Evolutionary conservation across 1,284 basidiomycete genomes (phyloP).

Genomic region (Cryptococcus sp.): DNA sequence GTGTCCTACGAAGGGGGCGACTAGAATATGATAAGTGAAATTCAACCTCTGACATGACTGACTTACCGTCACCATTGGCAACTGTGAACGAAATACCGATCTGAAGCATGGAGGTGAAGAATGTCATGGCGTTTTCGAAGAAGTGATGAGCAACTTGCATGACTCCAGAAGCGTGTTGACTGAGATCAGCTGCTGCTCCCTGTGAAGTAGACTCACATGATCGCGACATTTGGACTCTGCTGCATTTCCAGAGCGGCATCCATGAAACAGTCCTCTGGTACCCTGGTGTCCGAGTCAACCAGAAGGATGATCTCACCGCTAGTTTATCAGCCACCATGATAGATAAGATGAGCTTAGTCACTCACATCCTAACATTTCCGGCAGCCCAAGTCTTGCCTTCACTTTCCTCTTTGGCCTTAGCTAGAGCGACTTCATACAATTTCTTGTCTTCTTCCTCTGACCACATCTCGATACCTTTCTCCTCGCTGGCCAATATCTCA

Average conservation of each 20-base stretch:
- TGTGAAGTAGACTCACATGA: constrained; percentile 38
- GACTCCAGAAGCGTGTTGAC: constrained; percentile 46
- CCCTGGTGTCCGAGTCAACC: constrained; percentile 75
- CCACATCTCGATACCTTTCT: constrained; percentile 21
- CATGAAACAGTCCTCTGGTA: constrained; percentile 78
- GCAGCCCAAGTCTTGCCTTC: constrained; percentile 53
- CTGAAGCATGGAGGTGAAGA: constrained; percentile 69
- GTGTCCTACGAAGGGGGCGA: constrained; percentile 76
- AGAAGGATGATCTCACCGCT: constrained; percentile 63
- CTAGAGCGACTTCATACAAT: constrained; percentile 37
- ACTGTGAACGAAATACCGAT: constrained; percentile 61
- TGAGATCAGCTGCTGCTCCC: not conserved
- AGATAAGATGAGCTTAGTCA: constrained; percentile 28
- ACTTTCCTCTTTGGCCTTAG: constrained; percentile 52
- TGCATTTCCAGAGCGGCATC: constrained; percentile 48
- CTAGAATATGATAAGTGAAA: constrained; percentile 19
- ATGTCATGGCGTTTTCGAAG: constrained; percentile 76
- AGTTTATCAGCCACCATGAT: constrained; percentile 35
- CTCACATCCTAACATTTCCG: constrained; percentile 49
- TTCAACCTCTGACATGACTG: not conserved
- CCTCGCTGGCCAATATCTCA: constrained; percentile 26
- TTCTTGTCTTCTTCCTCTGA: constrained; percentile 32
- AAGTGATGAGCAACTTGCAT: constrained; percentile 82
- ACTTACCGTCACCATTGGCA: constrained; percentile 60
- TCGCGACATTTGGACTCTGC: constrained; percentile 26